Evolutionary conservation across 1,139 yeast species (phyloP), one percentile per base, ranked within the genome.

Genomic region (Casaregolazyma lundiana): DNA sequence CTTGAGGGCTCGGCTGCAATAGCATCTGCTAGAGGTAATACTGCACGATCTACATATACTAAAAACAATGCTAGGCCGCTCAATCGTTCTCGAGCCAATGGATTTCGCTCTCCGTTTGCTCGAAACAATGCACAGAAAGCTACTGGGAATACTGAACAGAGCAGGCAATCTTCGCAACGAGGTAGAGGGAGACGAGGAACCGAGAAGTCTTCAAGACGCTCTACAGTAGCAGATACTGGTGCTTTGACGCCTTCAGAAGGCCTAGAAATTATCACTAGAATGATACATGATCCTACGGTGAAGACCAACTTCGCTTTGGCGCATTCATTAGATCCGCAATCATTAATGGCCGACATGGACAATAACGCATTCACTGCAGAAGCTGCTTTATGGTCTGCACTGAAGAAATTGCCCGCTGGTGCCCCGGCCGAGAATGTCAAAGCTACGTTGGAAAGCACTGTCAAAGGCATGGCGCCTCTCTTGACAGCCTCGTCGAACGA

Each of bases 301-400:
- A 35, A 22, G 30, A 35, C 39, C 9, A 19, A 19, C 2, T 42
- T 35, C 15, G 38, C 45, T n/a, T 8, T 36, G 6, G 45, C 37
- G 5, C 35, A 42, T 7, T 35, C 45, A 4, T 13, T 35, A 34
- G 38, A 36, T 24, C 21, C 36, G n/a, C 34, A 16, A n/a, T 16
- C 41, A 17, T 18, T 42, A 8, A 42, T 39, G 11, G 22, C 13
- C 13, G 38, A 35, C 4, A 20, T 42, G 32, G 45, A 42, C 7
- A 13, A 35, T 15, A 42, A 42, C 17, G 29, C 45, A 16, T 16
- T 35, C 18, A 42, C 45, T 16, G 13, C 17, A 19, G 45, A 35
- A 16, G 45, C 45, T n/a, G 40, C 45, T 11, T 17, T 42, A 17
- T 42, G 39, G 45, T 35, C 45, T 8, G 36, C 45, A 24, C 21